phyloP scores from a whole-genome alignment of 768 basidiomycete genomes.

The Mrakia gelida region DNA sequence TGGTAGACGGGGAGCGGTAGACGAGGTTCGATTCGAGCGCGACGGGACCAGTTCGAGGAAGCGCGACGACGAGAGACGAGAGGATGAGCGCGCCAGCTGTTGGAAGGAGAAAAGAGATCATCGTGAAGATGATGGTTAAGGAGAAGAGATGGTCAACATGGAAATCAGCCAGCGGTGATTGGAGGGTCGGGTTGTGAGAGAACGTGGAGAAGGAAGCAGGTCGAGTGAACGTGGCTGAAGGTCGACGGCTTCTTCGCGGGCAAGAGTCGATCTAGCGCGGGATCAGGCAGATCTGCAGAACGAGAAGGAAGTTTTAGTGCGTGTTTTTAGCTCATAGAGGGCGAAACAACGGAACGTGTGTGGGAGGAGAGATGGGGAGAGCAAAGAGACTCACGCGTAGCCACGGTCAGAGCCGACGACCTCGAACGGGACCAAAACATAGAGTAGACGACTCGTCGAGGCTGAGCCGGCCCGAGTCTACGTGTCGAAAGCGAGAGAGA shows the following conservation, averaged over 20 bases:
- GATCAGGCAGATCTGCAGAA: background rate
- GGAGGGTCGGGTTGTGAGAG: background rate
- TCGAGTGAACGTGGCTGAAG: background rate
- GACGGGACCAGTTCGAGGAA: conserved; percentile 1
- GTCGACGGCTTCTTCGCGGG: background rate
- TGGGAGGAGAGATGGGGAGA: background rate
- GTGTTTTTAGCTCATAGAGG: background rate
- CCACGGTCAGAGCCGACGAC: background rate
- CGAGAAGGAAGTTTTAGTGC: too few species aligned
- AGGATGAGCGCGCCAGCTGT: background rate
- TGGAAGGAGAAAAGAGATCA: background rate
- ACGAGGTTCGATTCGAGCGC: conserved; percentile 27
- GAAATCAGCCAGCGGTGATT: background rate
- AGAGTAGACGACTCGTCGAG: too few species aligned
- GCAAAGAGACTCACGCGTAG: background rate
- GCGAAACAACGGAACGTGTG: background rate
- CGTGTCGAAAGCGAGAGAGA: too few species aligned
- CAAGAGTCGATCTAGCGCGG: background rate
- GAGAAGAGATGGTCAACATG: background rate
- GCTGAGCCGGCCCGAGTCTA: too few species aligned
- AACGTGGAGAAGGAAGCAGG: background rate
- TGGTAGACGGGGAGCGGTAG: conserved; percentile 34
- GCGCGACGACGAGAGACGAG: background rate
- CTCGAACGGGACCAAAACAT: background rate
- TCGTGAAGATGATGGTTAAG: conserved; percentile 8